A percentile compares a stretch with the other conserved stretches of the same genome.
These are phyloP conservation scores for Moricandia moricandioides DNA, from an alignment of 345 rosid genomes.

Conservation along the genomic window DNA sequence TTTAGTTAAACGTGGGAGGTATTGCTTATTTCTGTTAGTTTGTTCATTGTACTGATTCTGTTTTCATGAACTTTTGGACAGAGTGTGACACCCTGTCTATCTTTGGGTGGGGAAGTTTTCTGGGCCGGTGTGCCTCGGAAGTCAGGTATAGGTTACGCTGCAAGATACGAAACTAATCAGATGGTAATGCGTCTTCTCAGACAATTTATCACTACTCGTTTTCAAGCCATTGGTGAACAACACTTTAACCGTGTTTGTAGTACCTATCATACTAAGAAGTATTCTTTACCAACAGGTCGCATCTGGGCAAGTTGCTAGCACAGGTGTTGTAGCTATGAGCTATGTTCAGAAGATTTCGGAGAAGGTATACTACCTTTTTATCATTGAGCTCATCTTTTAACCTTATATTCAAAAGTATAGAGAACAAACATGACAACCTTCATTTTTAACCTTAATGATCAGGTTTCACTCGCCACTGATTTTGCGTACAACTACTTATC, in stretches of 20 bases:
- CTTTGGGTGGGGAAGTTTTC: conserved; percentile 92
- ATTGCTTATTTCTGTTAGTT: not conserved
- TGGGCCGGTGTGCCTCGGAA: conserved; percentile 97
- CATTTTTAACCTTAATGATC: conserved; percentile 11
- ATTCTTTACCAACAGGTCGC: conserved; percentile 51
- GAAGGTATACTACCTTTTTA: conserved; percentile 51
- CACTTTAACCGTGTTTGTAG: not conserved
- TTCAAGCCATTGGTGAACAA: not conserved
- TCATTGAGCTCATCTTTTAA: not conserved
- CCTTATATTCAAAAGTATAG: not conserved
- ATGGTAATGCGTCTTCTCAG: conserved; percentile 51
- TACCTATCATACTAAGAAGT: not conserved
- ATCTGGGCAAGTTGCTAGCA: conserved; percentile 91
- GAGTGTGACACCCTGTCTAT: conserved; percentile 69
- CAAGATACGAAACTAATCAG: conserved; percentile 83
- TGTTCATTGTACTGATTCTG: not conserved
- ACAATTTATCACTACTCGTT: not conserved
- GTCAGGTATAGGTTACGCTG: conserved; percentile 96
- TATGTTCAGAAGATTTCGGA: conserved; percentile 96
- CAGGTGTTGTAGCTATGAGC: conserved; percentile 78
- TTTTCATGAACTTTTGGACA: conserved; percentile 33
- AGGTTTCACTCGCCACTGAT: conserved; percentile 93
- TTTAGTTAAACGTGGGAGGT: not conserved
- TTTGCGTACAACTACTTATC: conserved; percentile 88
- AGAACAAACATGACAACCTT: not conserved